These are phyloP conservation scores for Mycena polygramma DNA, from an alignment of 768 basidiomycete species.

Conservation along the genomic window DNA sequence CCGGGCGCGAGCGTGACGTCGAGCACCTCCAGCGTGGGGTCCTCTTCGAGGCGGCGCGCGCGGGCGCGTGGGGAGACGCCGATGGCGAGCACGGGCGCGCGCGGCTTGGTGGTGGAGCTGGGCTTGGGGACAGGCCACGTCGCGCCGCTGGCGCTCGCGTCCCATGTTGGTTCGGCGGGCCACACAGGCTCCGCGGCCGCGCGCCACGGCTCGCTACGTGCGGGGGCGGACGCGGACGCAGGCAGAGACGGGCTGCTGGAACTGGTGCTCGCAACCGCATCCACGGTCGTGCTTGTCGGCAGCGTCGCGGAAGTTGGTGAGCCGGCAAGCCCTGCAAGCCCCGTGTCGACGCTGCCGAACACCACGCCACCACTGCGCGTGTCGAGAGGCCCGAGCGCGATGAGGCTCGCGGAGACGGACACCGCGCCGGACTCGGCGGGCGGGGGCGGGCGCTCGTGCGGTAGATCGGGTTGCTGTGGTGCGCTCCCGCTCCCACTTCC, in stretches of 20 bases:
- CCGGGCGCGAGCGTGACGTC: constrained; percentile 25
- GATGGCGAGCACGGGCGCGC: constrained; percentile 26
- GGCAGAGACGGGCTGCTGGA: constrained; percentile 16
- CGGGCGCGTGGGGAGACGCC: constrained; percentile 34
- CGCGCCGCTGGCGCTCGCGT: not conserved
- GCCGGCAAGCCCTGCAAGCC: too few species aligned
- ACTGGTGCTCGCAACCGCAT: not conserved
- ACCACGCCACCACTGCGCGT: constrained; percentile 6
- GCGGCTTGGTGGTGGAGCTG: not conserved
- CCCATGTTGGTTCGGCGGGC: constrained; percentile 16
- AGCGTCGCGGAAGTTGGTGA: too few species aligned
- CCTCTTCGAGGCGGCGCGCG: constrained; percentile 13
- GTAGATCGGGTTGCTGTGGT: not conserved
- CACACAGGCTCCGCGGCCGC: constrained; percentile 15
- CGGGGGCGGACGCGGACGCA: constrained; percentile 1
- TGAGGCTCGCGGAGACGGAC: constrained; percentile 20
- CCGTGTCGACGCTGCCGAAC: constrained; percentile 30
- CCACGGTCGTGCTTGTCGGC: constrained; percentile 18
- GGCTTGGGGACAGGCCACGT: not conserved
- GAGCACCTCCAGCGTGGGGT: constrained; percentile 16
- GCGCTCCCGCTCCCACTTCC: not conserved
- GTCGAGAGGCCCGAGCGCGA: not conserved
- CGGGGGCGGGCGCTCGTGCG: constrained; percentile 28
- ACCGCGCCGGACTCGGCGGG: constrained; percentile 33
- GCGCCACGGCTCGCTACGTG: constrained; percentile 4